Evolutionary conservation across 192 early-diverging fungal species (phyloP), one percentile per base, ranked within the genome.

Genomic region (Mortierella alpina): DNA sequence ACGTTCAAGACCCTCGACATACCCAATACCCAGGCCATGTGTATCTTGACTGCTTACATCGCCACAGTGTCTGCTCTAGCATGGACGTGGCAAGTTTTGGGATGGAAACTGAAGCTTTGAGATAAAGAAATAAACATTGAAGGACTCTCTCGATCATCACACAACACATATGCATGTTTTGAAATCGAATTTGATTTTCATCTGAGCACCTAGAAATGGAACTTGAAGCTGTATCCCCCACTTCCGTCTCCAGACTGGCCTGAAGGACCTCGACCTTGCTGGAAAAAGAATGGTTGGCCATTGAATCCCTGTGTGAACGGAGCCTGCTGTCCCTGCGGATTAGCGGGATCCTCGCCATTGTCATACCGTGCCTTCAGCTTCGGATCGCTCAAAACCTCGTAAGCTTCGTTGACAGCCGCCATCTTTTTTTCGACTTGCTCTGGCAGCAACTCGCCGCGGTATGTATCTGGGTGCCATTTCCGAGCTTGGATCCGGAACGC

Each of bases 381-480:
- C 49, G 89, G 88, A 74, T 93, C 84, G 66, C 78, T 90, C 75
- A 95, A 85, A 5, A 97, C 91, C 87, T 96, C 94, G 82, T 97
- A 95, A 4, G 98, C 97, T 73, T 92, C 89, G 72, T 99, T 98
- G 66, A 99, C 92, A 20, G 94, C 92, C 17, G 92, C 89, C 96
- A 98, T 98, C 88, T 95, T 96, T 73, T 86, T 88, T 61, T 92
- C 89, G 14, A 95, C 96, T 58, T 91, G 73, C 12, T 96, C 95
- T 60, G 89, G 86, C 10, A 84, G 55, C 78, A 95, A 68, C 42
- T 96, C 95, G 44, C 95, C 96, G 11, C 72, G 80, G 65, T 95
- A 92, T 13, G 88, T 91, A 68, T 95, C 94, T 22, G 94, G 94
- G 66, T 95, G 94, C 92, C 93, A 97, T 80, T 92, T 84, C 73